Conservation (phyloP, 805 yeast species). For the Saturnispora sanitii region DNA sequence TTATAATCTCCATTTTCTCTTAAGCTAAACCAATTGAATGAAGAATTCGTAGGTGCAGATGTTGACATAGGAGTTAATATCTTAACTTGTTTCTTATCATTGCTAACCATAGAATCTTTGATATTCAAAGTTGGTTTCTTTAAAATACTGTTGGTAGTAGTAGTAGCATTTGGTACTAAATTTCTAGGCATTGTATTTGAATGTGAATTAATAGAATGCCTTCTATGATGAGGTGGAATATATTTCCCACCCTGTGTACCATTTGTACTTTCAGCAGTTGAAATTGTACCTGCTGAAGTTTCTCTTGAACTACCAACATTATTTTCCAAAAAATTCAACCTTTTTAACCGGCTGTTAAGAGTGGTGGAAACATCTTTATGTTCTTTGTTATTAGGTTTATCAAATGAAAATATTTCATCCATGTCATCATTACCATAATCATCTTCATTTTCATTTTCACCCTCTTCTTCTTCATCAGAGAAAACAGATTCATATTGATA, state of each 20-base stretch:
- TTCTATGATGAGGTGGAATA: conserved; percentile 47
- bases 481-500: conserved; percentile 23
- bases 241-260: conserved; percentile 28
- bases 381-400: conserved; percentile 11
- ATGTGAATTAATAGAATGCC: conserved; percentile 23
- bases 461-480: conserved; percentile 7
- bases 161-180: conserved; percentile 12
- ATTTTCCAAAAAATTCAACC: conserved; percentile 9
- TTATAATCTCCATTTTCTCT: neutral
- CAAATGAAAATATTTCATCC: conserved; percentile 32
- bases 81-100: conserved; percentile 15
- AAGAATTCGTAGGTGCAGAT: conserved; percentile 28
- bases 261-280: conserved; percentile 15
- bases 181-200: conserved; percentile 6
- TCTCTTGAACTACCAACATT: conserved; percentile 22
- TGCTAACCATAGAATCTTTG: neutral
- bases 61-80: conserved; percentile 22
- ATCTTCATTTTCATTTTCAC: conserved; percentile 2
- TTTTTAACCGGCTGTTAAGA: conserved; percentile 2
- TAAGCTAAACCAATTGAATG: conserved; percentile 26
- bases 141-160: conserved; percentile 11
- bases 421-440: conserved; percentile 3
- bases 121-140: conserved; percentile 10
- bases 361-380: neutral
- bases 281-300: conserved; percentile 21